Base-by-base conservation (phyloP, 129 eudicot species). In the Gnaphalium uliginosum region DNA sequence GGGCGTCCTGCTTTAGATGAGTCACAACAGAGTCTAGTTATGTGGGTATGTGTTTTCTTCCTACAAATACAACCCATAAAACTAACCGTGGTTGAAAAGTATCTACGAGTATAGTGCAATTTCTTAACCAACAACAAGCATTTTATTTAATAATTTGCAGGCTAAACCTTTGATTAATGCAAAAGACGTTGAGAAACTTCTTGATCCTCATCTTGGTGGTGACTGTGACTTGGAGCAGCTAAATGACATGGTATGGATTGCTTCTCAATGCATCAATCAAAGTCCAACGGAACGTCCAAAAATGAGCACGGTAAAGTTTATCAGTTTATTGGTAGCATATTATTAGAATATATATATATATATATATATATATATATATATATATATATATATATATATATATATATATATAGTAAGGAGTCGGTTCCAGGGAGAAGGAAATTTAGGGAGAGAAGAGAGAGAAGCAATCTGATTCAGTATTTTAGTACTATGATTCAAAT, bases 1-100 rank as follows among this genome's bases (percentile, higher is more conserved):
- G 98, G 97, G 35, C 98, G 96, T 22, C 92, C 94, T 0, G 96
- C 96, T 21, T 57, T 93, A 43, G 98, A 93, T 74, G 84, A 88
- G 64, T 39, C 89, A 5, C 86, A 85, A 15, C 77, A 85, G 13
- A 94, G 97, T 80, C 88, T 93, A 2, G 88, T 93, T 68, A 89
- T 94, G 93, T 94, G 98, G 97, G 98, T 94, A 94, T 14, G 96
- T 75, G 63, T 63, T 57, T 71, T 30, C 22, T 39, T 72, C 21
- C 27, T 5, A 21, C 13, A 59, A 11, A 50, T 68, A 43, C 60
- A 66, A 67, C 11, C 79, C 61, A 9, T 21, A 27, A 61, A 73
- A 62, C 48, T 66, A 66, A 76, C 73, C 1, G 17, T 17, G 32
- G 64, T 75, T 75, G 22, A 53, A 26, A 54, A 71, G 5, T 11